phyloP scores from a whole-genome alignment of 805 yeast species.

The Ogataea chonburiensis region DNA sequence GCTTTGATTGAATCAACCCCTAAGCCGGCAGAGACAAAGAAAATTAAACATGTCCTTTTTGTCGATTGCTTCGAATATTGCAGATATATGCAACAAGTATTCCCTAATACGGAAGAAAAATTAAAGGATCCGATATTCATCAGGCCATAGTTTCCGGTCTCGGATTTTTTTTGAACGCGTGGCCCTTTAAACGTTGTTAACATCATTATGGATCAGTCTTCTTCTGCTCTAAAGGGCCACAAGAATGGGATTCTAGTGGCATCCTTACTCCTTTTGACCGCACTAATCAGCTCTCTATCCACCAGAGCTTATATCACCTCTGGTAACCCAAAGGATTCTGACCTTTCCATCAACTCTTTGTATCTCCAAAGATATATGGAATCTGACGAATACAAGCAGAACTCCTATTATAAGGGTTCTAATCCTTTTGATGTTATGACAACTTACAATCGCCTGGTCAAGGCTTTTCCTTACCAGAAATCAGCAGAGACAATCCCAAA shows the following conservation, averaged over 20 bases:
- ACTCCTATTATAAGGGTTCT: conserved; percentile 30
- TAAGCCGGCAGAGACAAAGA: too few relatives aligned
- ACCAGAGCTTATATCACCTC: conserved; percentile 6
- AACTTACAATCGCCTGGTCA: conserved; percentile 16
- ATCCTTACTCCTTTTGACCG: conserved; percentile 8
- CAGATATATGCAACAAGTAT: too few relatives aligned
- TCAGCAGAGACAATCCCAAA: conserved; percentile 17
- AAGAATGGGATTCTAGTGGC: conserved; percentile 4
- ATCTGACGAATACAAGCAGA: conserved; percentile 37
- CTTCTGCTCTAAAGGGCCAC: conserved; percentile 4
- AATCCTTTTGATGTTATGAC: conserved; percentile 28
- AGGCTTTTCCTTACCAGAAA: conserved; percentile 17
- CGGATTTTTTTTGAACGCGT: background rate
- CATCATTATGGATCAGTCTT: conserved; percentile 4
- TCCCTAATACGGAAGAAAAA: too few relatives aligned
- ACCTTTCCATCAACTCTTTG: too few relatives aligned
- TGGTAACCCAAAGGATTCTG: background rate
- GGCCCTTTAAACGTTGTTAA: background rate
- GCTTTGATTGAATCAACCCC: too few relatives aligned
- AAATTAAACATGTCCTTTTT: too few relatives aligned
- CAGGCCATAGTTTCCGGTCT: conserved; percentile 3
- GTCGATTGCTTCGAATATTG: too few relatives aligned
- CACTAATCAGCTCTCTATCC: conserved; percentile 9
- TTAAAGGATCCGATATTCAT: too few relatives aligned
- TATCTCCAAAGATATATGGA: conserved; percentile 16